Base-by-base conservation (phyloP, 306 rosid species). In the Prunus fruticosa region DNA sequence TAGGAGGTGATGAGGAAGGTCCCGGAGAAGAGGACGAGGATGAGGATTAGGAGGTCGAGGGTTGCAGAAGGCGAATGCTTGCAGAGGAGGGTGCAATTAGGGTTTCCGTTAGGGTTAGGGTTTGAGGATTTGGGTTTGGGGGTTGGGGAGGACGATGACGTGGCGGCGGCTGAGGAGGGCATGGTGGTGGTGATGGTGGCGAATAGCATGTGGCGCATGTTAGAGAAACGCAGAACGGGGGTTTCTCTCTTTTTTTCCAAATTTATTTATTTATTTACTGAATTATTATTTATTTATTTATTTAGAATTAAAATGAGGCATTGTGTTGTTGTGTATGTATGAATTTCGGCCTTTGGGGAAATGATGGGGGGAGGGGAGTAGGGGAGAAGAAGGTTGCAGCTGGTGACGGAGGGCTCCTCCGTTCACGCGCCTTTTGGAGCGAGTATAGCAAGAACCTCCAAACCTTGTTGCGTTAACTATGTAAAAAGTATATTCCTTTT, bases 41-140 rank as follows among this genome's bases (percentile, higher is more conserved):
- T 41, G 22, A 94, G 87, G 84, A 94, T 92, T 9, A 94, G 90
- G 43, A 94, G 89, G 87, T 94, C 97, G 1, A 94, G 87, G 28
- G 97, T 94, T 45, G 97, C 98, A 4, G 96, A 90, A 0, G 97
- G 93, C 4, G 96, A 91, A 80, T 91, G 95, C 75, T 83, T 84
- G 87, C 98, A 93, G 69, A 83, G 85, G 73, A 78, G 76, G 46
- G 86, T 80, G 74, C 82, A 76, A 51, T 72, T 84, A 30, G 77
- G 81, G 74, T 49, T 76, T 51, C 65, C 71, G 72, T 65, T 86
- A 56, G 82, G 74, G 78, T 30, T 38, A 65, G 75, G 82, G 78
- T 67, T 71, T 19, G 87, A 72, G 32, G 84, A 74, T 78, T 85
- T 82, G 67, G 87, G 86, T 80, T 84, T 88, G 34, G 86, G 68